Evolutionary conservation across 2,329 filamentous ascomycete genomes (phyloP), one percentile per base, ranked within the genome.

Genomic region (Botryosphaeria agaves): DNA sequence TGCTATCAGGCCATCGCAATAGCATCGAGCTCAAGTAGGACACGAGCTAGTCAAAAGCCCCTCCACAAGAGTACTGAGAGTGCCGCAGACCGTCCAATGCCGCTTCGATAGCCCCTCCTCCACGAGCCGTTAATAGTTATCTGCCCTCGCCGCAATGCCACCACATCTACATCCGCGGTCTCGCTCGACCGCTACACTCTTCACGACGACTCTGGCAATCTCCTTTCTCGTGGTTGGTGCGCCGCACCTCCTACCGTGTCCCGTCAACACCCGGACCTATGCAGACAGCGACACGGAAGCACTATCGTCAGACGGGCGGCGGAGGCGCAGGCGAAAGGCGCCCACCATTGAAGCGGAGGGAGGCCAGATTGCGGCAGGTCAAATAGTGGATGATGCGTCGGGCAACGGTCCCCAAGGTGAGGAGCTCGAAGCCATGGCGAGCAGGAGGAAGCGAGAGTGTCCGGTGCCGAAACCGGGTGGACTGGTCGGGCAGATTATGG

Each of bases 221-320:
- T 89, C 80, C 42, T 93, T 98, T 54, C 69, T 93, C 38, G 85
- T 98, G 37, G 89, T 98, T 31, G 82, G 72, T 18, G 64, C 93
- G 26, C 89, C 89, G 14, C 89, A 98, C 52, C 50, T 91, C 18
- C 69, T 98, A 12, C 89, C 89, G 2, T 98, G 89, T 50, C 89
- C 89, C 1, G 81, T 83, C 17, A 57, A 61, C 27, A 81, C 81
- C 2, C 69, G 80, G 39, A 70, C 74, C 19, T 76, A 78, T 43
- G 78, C 82, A 42, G 85, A 93, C 51, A 74, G 74, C 7, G 18
- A 14, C 12, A 29, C 12, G 16, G n/a, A 27, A 11, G 52, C 59
- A 25, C 55, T 56, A 41, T 47, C 32, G 7, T 25, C 28, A 11
- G 28, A 20, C 8, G 12, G 20, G 11, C 31, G 36, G 27, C 28